Conservation (phyloP, 306 rosid genomes). For the Prunus padus region DNA sequence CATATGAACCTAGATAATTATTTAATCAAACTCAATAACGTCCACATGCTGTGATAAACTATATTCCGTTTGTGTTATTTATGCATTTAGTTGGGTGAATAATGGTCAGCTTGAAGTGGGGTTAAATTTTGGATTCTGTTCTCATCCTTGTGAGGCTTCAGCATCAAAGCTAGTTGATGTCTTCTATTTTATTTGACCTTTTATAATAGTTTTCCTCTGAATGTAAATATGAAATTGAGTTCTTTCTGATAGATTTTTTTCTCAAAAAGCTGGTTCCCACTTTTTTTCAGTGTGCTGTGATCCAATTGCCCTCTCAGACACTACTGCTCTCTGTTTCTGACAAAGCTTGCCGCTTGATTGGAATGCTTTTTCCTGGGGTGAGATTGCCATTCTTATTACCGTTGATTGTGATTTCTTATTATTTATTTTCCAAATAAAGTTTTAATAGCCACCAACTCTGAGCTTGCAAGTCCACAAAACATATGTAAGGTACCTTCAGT, state of each 20-base stretch:
- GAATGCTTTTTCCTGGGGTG: conserved; percentile 99
- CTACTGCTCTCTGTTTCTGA: conserved; percentile 90
- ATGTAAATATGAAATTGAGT: background rate
- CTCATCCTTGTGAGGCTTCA: background rate
- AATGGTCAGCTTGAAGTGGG: background rate
- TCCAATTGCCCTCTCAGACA: conserved; percentile 93
- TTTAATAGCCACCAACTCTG: conserved; percentile 12
- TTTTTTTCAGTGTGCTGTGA: conserved; percentile 88
- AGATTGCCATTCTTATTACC: conserved; percentile 21
- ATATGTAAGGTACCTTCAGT: conserved; percentile 9
- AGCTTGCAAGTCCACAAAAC: conserved; percentile 17
- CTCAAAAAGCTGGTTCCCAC: conserved; percentile 14
- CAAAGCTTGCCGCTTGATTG: conserved; percentile 91
- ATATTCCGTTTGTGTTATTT: background rate
- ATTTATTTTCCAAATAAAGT: background rate
- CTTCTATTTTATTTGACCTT: background rate
- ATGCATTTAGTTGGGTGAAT: background rate
- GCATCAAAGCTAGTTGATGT: conserved; percentile 4
- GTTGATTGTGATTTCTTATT: background rate
- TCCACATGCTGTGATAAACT: background rate
- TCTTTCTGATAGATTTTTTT: conserved; percentile 1
- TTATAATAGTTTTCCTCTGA: background rate
- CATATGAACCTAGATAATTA: background rate
- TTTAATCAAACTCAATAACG: background rate
- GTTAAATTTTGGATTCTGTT: background rate